A percentile compares a stretch with the other conserved stretches of the same genome.
phyloP scores from a whole-genome alignment of 2,329 filamentous ascomycete genomes.

The Fusarium sp. region DNA sequence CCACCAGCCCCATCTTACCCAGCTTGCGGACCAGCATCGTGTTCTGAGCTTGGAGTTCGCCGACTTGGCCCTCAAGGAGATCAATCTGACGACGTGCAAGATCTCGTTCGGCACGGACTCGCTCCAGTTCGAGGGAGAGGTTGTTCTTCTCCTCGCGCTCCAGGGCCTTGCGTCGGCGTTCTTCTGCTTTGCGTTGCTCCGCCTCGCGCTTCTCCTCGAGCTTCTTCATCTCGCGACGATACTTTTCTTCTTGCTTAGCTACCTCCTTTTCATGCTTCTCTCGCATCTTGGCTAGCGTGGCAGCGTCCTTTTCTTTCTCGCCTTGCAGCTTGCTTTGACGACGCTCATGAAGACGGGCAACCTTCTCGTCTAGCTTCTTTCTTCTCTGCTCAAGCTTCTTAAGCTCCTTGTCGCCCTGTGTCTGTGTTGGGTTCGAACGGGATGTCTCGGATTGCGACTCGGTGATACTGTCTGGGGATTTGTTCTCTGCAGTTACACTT shows the following conservation, averaged over 20 bases:
- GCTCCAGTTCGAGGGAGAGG: slow-evolving; percentile 65
- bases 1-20: slow-evolving; percentile 58
- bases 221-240: slow-evolving; percentile 72
- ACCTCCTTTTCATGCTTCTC: slow-evolving; percentile 73
- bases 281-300: slow-evolving; percentile 66
- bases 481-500: slow-evolving; percentile 46
- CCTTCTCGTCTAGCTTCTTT: slow-evolving; percentile 71
- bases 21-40: slow-evolving; percentile 67
- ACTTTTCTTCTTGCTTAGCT: slow-evolving; percentile 75
- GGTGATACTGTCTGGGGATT: slow-evolving; percentile 37
- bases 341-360: slow-evolving; percentile 66
- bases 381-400: slow-evolving; percentile 71
- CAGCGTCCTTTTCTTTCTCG: slow-evolving; percentile 61
- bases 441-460: slow-evolving; percentile 56
- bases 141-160: slow-evolving; percentile 66
- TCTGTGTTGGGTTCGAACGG: slow-evolving; percentile 38
- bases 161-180: slow-evolving; percentile 60
- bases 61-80: slow-evolving; percentile 65
- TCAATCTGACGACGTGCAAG: slow-evolving; percentile 64
- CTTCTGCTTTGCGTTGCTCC: slow-evolving; percentile 71
- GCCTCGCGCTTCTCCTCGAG: slow-evolving; percentile 72
- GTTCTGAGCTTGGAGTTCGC: slow-evolving; percentile 70
- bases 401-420: slow-evolving; percentile 69
- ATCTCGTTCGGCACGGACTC: slow-evolving; percentile 62
- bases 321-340: slow-evolving; percentile 58